These are phyloP conservation scores for Ogataea allantospora DNA, from an alignment of 805 yeast genomes.

Conservation along the genomic window DNA sequence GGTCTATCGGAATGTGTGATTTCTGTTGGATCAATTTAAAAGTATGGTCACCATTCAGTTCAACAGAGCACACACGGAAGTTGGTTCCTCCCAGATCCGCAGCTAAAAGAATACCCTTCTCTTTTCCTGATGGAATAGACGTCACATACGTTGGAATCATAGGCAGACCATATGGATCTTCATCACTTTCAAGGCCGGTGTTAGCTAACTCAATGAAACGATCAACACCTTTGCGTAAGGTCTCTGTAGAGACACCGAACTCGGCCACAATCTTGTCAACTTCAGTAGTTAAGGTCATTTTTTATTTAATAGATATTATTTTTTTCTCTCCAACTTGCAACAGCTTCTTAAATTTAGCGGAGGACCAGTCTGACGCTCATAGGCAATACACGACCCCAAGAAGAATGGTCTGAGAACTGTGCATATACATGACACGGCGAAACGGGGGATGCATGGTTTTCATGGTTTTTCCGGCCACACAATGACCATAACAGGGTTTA, in stretches of 20 bases:
- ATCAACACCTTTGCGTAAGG: constrained; percentile 46
- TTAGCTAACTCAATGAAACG: constrained; percentile 62
- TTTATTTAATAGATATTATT: background rate
- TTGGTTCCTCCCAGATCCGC: constrained; percentile 97
- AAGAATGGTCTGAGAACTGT: no score
- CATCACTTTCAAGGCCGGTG: constrained; percentile 49
- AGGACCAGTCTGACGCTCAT: no score
- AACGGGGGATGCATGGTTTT: background rate
- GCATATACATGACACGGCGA: no score
- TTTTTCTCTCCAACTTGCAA: no score
- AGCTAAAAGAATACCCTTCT: constrained; percentile 78
- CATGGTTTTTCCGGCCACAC: background rate
- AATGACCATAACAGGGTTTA: background rate
- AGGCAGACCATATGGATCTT: constrained; percentile 54
- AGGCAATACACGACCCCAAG: constrained; percentile 2
- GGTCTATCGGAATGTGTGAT: constrained; percentile 72
- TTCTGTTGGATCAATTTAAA: constrained; percentile 74
- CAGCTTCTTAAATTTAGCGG: background rate
- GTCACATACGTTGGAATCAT: constrained; percentile 96
- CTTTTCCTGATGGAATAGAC: constrained; percentile 79
- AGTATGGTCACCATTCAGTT: constrained; percentile 74
- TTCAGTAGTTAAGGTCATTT: constrained; percentile 11
- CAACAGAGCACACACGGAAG: constrained; percentile 89
- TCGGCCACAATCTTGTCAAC: constrained; percentile 36
- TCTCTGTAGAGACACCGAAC: constrained; percentile 42